Evolutionary conservation across 352 stramenopile genomes (phyloP).

Genomic region (Pythium insidiosum): DNA sequence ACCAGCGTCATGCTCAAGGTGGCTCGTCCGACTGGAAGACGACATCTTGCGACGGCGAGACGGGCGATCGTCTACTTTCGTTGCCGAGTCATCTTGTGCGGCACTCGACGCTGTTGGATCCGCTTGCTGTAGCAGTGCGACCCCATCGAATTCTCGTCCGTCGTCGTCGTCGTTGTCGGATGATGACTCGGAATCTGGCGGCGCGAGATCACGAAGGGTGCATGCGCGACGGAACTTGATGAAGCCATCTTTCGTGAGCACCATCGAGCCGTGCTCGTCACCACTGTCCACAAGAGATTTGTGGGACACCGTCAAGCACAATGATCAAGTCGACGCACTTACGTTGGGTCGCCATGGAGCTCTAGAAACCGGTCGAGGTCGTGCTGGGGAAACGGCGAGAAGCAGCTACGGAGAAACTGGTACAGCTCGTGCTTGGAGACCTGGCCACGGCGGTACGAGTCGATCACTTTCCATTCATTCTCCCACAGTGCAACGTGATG

Average conservation of each 20-base stretch:
- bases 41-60: no score
- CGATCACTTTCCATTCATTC: slow-evolving; percentile 48
- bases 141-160: no score
- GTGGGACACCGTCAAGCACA: neutral
- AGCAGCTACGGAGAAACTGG: slow-evolving; percentile 38
- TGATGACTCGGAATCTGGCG: slow-evolving; percentile 23
- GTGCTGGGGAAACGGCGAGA: slow-evolving; percentile 22
- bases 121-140: no score
- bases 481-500: slow-evolving; percentile 26
- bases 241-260: slow-evolving; percentile 37
- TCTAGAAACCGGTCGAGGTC: slow-evolving; percentile 53
- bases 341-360: slow-evolving; percentile 30
- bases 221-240: slow-evolving; percentile 48
- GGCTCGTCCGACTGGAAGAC: no score
- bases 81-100: no score
- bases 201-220: slow-evolving; percentile 18
- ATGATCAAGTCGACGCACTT: neutral
- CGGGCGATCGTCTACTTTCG: no score
- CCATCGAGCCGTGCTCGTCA: slow-evolving; percentile 15
- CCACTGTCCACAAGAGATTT: neutral
- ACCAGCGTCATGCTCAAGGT: no score
- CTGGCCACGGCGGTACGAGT: slow-evolving; percentile 34
- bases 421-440: slow-evolving; percentile 33
- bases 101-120: no score
- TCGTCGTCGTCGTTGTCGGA: slow-evolving; percentile 28